Evolutionary conservation across 768 basidiomycete species (phyloP).

Genomic region (Nevesoporus exiguus): DNA sequence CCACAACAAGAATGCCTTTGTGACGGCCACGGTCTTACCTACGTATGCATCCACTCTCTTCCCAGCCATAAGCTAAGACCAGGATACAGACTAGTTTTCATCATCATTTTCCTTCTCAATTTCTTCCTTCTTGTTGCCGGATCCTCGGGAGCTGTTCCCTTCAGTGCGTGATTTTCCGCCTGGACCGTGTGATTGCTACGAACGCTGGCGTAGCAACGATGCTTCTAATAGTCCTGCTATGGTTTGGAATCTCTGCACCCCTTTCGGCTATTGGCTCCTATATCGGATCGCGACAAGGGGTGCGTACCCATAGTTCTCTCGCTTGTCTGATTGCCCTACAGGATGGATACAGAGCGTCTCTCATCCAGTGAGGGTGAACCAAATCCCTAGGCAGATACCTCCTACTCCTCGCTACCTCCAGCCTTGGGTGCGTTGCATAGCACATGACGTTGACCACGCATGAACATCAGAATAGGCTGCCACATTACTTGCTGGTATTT

Average conservation of each 20-base stretch:
- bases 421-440: constrained; percentile 57
- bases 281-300: constrained; percentile 83
- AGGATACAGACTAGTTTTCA: constrained; percentile 66
- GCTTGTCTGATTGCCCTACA: constrained; percentile 5
- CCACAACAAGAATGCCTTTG: constrained; percentile 75
- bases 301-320: constrained; percentile 34
- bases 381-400: constrained; percentile 95
- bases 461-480: constrained; percentile 46
- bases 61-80: constrained; percentile 4
- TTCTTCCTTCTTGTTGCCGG: constrained; percentile 80
- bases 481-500: constrained; percentile 80
- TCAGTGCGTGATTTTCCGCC: constrained; percentile 50
- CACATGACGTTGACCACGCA: constrained; percentile 2
- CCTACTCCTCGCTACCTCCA: constrained; percentile 80
- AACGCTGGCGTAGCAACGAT: constrained; percentile 58
- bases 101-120: constrained; percentile 85
- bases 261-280: constrained; percentile 84
- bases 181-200: not conserved
- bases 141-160: constrained; percentile 95
- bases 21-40: constrained; percentile 86
- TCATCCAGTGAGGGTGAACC: constrained; percentile 88
- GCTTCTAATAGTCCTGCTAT: constrained; percentile 76
- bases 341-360: constrained; percentile 48
- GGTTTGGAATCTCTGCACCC: constrained; percentile 94
- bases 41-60: constrained; percentile 48